These are phyloP conservation scores for Mucor indicus DNA, from an alignment of 371 early-diverging fungal genomes.

Conservation along the genomic window DNA sequence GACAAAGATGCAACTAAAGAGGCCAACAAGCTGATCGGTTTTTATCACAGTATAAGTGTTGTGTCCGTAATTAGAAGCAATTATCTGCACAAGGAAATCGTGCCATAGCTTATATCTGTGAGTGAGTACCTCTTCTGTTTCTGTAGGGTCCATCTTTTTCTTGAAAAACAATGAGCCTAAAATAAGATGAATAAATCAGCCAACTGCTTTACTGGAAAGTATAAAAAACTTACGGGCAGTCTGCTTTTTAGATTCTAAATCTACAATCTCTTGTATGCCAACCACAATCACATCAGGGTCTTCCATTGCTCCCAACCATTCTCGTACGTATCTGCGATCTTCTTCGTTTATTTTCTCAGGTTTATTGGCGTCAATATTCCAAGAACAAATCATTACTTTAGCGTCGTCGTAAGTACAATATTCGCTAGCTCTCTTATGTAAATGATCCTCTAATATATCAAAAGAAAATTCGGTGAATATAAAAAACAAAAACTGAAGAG, in stretches of 20 bases:
- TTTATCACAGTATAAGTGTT: constrained; percentile 59
- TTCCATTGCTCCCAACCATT: constrained; percentile 57
- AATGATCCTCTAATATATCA: constrained; percentile 1
- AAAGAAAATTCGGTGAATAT: constrained; percentile 2
- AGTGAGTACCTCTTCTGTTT: constrained; percentile 52
- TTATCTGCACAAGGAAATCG: constrained; percentile 56
- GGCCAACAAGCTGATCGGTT: constrained; percentile 71
- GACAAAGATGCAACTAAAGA: constrained; percentile 72
- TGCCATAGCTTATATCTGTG: constrained; percentile 71
- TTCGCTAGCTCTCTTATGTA: constrained; percentile 16
- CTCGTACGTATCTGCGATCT: constrained; percentile 35
- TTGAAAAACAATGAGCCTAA: constrained; percentile 59
- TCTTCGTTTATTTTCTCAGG: constrained; percentile 47
- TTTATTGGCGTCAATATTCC: constrained; percentile 79
- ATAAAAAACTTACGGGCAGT: constrained; percentile 57
- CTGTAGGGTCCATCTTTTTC: constrained; percentile 49
- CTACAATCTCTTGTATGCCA: constrained; percentile 88
- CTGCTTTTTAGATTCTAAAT: constrained; percentile 74
- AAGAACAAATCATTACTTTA: constrained; percentile 70
- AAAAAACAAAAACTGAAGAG: not conserved
- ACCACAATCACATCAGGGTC: constrained; percentile 81
- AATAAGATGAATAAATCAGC: constrained; percentile 14
- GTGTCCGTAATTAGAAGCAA: constrained; percentile 45
- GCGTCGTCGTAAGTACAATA: constrained; percentile 62
- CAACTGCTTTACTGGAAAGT: not conserved